Evolutionary conservation across 2,329 filamentous ascomycete species (phyloP).

Genomic region (Capronia epimyces): DNA sequence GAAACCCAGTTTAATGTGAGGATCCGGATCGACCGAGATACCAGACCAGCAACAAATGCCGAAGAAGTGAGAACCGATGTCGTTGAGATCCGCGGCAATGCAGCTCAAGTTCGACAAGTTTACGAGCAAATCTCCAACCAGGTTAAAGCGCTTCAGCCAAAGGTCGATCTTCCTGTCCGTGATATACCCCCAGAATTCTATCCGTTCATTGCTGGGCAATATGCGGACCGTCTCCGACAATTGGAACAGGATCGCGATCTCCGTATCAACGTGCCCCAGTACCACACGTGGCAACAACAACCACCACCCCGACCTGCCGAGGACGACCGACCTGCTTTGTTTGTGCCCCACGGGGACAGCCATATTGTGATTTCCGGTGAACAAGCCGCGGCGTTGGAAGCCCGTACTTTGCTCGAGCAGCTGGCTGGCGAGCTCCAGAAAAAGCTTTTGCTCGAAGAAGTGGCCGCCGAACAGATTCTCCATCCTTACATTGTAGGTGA

Average conservation of each 20-base stretch:
- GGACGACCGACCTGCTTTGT: slow-evolving; percentile 62
- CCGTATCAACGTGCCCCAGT: slow-evolving; percentile 74
- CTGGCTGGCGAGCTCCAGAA: slow-evolving; percentile 69
- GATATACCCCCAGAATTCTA: slow-evolving; percentile 88
- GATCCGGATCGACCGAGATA: slow-evolving; percentile 74
- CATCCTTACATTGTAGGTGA: slow-evolving; percentile 95
- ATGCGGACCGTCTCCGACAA: slow-evolving; percentile 61
- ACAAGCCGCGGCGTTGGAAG: slow-evolving; percentile 71
- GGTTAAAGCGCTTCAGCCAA: slow-evolving; percentile 76
- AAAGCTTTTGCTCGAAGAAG: slow-evolving; percentile 69
- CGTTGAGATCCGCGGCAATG: slow-evolving; percentile 84
- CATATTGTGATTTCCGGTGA: slow-evolving; percentile 85
- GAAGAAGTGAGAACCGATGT: slow-evolving; percentile 75
- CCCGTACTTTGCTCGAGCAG: slow-evolving; percentile 73
- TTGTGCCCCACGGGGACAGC: slow-evolving; percentile 65
- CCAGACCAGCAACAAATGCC: slow-evolving; percentile 57
- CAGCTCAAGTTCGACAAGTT: slow-evolving; percentile 77
- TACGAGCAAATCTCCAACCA: slow-evolving; percentile 80
- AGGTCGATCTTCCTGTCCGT: slow-evolving; percentile 73
- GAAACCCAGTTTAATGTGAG: slow-evolving; percentile 84
- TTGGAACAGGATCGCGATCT: slow-evolving; percentile 70
- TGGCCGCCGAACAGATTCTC: slow-evolving; percentile 75
- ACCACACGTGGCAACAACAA: slow-evolving; percentile 66
- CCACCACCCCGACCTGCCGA: slow-evolving; percentile 59
- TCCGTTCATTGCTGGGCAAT: slow-evolving; percentile 82